A percentile compares a stretch with the other conserved stretches of the same genome.
Evolutionary conservation across 257 asterid species (phyloP).

Genomic region (Cruciata laevipes): DNA sequence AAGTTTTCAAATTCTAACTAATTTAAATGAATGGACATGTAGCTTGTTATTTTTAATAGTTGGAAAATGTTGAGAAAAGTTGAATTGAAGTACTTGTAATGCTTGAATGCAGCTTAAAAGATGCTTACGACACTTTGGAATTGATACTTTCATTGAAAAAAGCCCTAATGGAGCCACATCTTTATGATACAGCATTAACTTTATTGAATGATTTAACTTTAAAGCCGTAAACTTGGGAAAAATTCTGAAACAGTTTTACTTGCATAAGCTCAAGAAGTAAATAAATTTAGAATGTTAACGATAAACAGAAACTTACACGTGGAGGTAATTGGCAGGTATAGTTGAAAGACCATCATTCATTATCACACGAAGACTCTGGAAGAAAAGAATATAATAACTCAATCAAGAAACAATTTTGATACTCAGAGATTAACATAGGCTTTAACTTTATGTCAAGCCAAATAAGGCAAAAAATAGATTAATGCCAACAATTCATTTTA

Average conservation of each 20-base stretch:
- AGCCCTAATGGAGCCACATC: neutral
- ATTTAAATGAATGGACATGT: neutral
- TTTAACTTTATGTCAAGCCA: neutral
- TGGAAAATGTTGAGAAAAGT: neutral
- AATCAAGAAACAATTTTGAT: neutral
- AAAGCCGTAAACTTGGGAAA: slow-evolving; percentile 1
- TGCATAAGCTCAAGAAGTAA: neutral
- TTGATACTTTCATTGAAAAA: neutral
- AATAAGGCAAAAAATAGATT: neutral
- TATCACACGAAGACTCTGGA: slow-evolving; percentile 86
- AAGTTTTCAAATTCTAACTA: neutral
- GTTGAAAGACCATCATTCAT: slow-evolving; percentile 97
- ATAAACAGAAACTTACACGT: slow-evolving; percentile 53
- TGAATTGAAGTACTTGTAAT: neutral
- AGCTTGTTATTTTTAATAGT: neutral
- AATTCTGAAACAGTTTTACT: neutral
- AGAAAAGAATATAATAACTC: slow-evolving; percentile 19
- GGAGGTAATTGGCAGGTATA: slow-evolving; percentile 78
- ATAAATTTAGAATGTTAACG: neutral
- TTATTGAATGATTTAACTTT: neutral
- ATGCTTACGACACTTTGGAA: neutral
- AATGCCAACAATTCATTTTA: neutral
- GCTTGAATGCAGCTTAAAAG: neutral
- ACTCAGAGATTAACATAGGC: neutral
- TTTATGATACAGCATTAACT: neutral